phyloP scores from a whole-genome alignment of 495 filamentous ascomycete genomes.

The Tetracladium setigerum region DNA sequence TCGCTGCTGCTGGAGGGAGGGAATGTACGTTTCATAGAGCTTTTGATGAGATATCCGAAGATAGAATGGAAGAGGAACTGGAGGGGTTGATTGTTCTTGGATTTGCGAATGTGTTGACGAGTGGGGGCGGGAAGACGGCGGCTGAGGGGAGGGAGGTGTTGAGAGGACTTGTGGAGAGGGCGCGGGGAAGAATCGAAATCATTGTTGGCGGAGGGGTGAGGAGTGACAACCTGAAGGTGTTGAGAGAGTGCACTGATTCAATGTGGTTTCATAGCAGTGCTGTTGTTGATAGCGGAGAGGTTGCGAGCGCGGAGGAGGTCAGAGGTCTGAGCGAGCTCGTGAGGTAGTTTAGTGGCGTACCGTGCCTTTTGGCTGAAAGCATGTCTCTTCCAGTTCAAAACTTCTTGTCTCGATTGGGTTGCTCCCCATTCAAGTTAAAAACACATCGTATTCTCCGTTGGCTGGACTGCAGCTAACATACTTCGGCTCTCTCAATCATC shows the following conservation, averaged over 20 bases:
- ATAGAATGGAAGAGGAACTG: slow-evolving; percentile 23
- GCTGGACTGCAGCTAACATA: no score
- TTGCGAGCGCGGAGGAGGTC: slow-evolving; percentile 8
- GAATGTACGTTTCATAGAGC: slow-evolving; percentile 49
- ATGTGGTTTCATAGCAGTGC: slow-evolving; percentile 35
- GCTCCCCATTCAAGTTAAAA: no score
- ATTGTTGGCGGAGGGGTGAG: slow-evolving; percentile 27
- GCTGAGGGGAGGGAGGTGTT: slow-evolving; percentile 28
- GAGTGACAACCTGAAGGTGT: slow-evolving; percentile 24
- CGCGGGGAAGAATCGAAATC: slow-evolving; percentile 12
- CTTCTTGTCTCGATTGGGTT: no score
- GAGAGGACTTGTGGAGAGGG: slow-evolving; percentile 10
- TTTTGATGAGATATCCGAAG: slow-evolving; percentile 35
- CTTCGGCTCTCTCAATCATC: no score
- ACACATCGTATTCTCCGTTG: no score
- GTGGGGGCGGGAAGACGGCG: slow-evolving; percentile 34
- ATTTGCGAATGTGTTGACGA: slow-evolving; percentile 39
- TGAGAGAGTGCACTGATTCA: slow-evolving; percentile 23
- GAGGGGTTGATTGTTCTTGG: slow-evolving; percentile 31
- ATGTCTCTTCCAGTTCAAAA: no score
- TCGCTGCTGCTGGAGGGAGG: slow-evolving; percentile 28
- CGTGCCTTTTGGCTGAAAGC: no score
- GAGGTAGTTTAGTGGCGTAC: neutral
- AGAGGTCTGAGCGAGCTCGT: neutral
- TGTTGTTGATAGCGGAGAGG: slow-evolving; percentile 12